Base-by-base conservation (phyloP, 805 yeast species). In the Starmera quercuum region DNA sequence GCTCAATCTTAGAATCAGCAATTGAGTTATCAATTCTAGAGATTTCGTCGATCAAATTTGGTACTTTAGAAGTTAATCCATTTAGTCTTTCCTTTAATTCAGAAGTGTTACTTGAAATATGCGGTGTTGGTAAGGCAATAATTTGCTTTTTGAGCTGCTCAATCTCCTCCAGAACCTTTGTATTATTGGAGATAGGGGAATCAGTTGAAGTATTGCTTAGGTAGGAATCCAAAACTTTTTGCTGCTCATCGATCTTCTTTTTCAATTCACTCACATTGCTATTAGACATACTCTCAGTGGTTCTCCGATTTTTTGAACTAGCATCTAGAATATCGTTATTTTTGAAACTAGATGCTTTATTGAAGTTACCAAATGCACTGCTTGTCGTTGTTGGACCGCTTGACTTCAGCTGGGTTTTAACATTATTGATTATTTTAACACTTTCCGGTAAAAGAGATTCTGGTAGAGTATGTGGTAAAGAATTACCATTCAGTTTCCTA, bases 401-500 rank as follows among this genome's bases (percentile, higher is more conserved):
- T 6, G 20, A 24, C 13, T 44, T 63, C 40, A 63, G 33, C 36
- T 56, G 58, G 35, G 77, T 71, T 58, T 88, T 90, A 55, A 87
- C 74, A 33, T 76, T 73, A 47, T 83, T 80, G 39, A 92, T 61
- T 38, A 82, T 68, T 47, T 78, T 75, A 25, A 82, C 72, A 7
- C 95, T 82, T 3, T 95, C 94, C 7, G 98, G 97, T 20, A 87
- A 64, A 42, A 90, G 71, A 51, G 87, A 95, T 3, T 94, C 86
- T 3, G 97, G 97, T 34, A 90, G 68, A 35, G 77, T 65, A 31
- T 67, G 53, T 17, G 98, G 98, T 32, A 92, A 61, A n/a, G 82
- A 85, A 42, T 74, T 76, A 3, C 97, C 97, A 51, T 87, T 88
- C 53, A 90, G 64, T 41, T 90, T 73, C 56, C 96, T 75, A 61